Evolutionary conservation across 2,329 filamentous ascomycete genomes (phyloP).

Genomic region (Alternaria postmessia): DNA sequence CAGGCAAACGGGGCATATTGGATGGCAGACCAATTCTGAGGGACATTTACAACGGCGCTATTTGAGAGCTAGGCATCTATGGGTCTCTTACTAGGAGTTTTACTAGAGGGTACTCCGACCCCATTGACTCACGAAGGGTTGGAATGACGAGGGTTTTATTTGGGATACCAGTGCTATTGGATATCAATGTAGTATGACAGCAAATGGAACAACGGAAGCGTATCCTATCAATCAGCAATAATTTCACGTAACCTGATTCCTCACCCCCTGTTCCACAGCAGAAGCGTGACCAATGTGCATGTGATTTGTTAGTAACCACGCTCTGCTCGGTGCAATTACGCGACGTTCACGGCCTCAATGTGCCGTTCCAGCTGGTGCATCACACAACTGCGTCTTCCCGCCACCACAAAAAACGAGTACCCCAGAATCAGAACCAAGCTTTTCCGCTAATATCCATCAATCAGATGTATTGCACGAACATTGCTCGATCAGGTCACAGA

Average conservation of each 20-base stretch:
- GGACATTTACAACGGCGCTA: conserved; percentile 74
- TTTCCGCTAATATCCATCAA: neutral
- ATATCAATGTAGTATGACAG: neutral
- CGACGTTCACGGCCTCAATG: neutral
- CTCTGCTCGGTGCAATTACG: neutral
- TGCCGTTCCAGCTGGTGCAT: fast-evolving
- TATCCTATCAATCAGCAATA: neutral
- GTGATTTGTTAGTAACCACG: neutral
- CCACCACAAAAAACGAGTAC: no score
- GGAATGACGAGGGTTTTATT: neutral
- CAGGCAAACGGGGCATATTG: conserved; percentile 64
- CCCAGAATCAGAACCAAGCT: neutral
- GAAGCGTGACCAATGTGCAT: neutral
- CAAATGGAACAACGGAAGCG: neutral
- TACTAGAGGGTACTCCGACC: neutral
- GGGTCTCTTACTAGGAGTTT: neutral
- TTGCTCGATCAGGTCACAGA: no score
- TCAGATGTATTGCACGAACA: no score
- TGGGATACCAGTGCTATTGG: neutral
- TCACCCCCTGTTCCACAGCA: neutral
- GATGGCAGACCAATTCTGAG: conserved; percentile 73
- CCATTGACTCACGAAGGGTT: neutral
- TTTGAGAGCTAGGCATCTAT: conserved; percentile 6
- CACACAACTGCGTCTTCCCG: neutral
- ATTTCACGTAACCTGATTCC: neutral